Base-by-base conservation (phyloP, 208 protist species). In the Endotrypanum monterogeii region DNA sequence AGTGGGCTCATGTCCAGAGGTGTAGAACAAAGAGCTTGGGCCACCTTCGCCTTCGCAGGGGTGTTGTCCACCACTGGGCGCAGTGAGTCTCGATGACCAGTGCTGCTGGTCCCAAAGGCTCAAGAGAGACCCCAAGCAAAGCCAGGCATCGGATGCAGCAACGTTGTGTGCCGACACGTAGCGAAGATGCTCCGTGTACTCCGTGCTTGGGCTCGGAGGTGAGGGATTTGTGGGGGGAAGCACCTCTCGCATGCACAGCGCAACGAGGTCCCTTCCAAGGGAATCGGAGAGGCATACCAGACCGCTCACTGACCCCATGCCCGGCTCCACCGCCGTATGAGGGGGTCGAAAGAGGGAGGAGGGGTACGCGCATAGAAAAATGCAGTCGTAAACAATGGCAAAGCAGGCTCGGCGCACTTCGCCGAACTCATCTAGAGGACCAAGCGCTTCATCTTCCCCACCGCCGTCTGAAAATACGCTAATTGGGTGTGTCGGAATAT, bases 401-500 rank as follows among this genome's bases (percentile, higher is more conserved):
- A 89, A 81, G 57, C 79, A 76, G 32, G 88, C 83, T 20, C 87
- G 79, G 6, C 80, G 76, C 25, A 92, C 60, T 48, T 88, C 79
- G n/a, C 67, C 74, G 50, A 67, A 67, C 44, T 54, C 60, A 55
- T 78, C 78, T 9, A 30, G 8, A 20, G 46, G 18, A 41, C 48
- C 25, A 6, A 56, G 3, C 3, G 67, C 67, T 35, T 56, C 58
- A 44, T 66, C 70, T 52, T 46, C 70, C 16, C 9, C 56, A 55
- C 25, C 35, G 20, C 39, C 35, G 25, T 54, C 55, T 39, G n/a
- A 14, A 39, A 32, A 14, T 25, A 63, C 3, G 44, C 32, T 66
- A 35, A 23, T 39, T 66, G 56, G 25, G 3, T 1, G 32, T 46
- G 70, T 20, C 28, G 56, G 39, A 28, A 20, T 23, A 52, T 41